Evolutionary conservation across 2,329 filamentous ascomycete species (phyloP), one percentile per base, ranked within the genome.

Genomic region (Penicillium vulpinum): DNA sequence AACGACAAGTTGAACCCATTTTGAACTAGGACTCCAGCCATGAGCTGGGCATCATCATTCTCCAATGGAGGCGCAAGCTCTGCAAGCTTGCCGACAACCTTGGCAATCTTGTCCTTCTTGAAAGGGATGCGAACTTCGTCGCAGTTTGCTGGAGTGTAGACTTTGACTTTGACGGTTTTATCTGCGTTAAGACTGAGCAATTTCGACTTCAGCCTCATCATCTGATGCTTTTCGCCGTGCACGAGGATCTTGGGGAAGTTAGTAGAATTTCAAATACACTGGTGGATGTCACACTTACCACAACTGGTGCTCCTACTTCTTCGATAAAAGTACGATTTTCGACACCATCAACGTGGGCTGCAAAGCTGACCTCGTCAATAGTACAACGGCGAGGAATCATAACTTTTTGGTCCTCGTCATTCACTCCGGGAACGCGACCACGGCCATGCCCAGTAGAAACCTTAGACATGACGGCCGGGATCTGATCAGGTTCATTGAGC

Each of bases 251-350:
- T 93, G 58, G 1, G 11, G 1, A 2, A 13, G 52, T 59, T 11
- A 55, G 51, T 54, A 21, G 44, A n/a, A 29, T 31, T 13, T 36
- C 28, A 18, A 29, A 51, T 11, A 35, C 16, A 8, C 33, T 10
- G n/a, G 22, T 45, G 41, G 11, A 21, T 39, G 35, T 11, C 21
- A 31, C 26, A 87, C 90, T 79, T 83, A 95, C 91, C 67, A 99
- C 93, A 24, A 97, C 92, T 16, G 92, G 92, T 2, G 94, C 92
- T 29, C 83, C 86, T 40, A 97, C 89, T 74, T 97, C 91, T 69
- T 97, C 93, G 58, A 99, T 97, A 69, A 99, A 99, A 64, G 96
- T 92, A 58, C 91, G 85, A 69, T 99, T 99, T 74, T 99, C 93
- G 8, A 90, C 89, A 31, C 94, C 95, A 66, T 97, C 94, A 4